Conservation (phyloP, 352 stramenopile species). For the Globisporangium canariense region DNA sequence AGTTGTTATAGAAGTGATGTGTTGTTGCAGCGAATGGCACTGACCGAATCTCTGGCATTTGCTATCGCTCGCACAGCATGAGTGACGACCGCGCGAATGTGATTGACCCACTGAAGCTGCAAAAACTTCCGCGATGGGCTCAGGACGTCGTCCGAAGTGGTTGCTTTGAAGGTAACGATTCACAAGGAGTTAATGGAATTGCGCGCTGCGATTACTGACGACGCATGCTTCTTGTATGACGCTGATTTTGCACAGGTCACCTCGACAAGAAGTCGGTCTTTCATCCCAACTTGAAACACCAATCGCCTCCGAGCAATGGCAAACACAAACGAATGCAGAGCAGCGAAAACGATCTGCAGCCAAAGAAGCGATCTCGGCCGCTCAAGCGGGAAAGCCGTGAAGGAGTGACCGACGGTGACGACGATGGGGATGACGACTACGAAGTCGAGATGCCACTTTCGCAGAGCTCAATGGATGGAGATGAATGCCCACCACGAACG, state of each 20-base stretch:
- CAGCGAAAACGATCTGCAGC: background rate
- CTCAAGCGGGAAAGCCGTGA: constrained; percentile 15
- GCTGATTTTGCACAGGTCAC: background rate
- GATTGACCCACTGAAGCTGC: constrained; percentile 33
- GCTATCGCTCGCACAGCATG: background rate
- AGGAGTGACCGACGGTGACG: constrained; percentile 6
- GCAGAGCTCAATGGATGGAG: constrained; percentile 19
- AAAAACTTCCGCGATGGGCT: constrained; percentile 52
- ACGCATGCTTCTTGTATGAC: background rate
- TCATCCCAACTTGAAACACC: background rate
- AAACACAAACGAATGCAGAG: constrained; percentile 15
- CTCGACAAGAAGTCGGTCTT: constrained; percentile 10
- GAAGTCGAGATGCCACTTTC: constrained; percentile 12
- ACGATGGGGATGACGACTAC: constrained; percentile 3
- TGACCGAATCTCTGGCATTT: background rate
- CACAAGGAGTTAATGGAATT: background rate
- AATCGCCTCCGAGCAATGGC: background rate
- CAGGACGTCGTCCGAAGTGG: constrained; percentile 49
- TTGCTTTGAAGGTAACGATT: constrained; percentile 37
- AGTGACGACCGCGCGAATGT: constrained; percentile 3
- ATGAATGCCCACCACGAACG: constrained; percentile 27
- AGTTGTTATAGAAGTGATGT: background rate
- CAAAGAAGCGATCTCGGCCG: constrained; percentile 20
- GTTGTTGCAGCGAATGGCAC: background rate
- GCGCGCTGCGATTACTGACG: background rate